Conservation (phyloP, 139 green algal genomes). For the Chlamydomonas sp. region DNA sequence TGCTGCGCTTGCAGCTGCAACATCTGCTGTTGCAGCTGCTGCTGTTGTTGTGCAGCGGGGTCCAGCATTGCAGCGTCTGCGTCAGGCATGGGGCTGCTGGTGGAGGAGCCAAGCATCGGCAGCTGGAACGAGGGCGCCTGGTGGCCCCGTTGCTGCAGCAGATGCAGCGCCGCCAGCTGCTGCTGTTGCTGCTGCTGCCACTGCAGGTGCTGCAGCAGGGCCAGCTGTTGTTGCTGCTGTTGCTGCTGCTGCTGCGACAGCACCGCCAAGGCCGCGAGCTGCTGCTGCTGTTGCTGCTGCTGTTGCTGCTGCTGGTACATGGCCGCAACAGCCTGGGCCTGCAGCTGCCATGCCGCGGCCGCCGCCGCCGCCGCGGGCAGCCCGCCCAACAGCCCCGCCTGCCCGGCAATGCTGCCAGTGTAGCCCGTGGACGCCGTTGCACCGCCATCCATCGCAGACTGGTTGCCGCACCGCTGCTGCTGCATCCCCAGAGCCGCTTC, state of each 20-base stretch:
- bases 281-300: not conserved
- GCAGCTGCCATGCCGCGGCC: not conserved
- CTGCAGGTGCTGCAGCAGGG: not conserved
- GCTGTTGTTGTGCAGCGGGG: not conserved
- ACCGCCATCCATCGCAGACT: too few relatives aligned
- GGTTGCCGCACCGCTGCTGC: too few relatives aligned
- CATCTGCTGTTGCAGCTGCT: not conserved
- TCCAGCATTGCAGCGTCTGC: too few relatives aligned
- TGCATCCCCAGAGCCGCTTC: too few relatives aligned
- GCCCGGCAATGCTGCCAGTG: too few relatives aligned
- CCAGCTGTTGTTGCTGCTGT: slow-evolving; percentile 10
- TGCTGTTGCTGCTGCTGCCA: slow-evolving; percentile 16
- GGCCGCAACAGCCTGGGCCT: not conserved
- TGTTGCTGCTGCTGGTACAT: too few relatives aligned
- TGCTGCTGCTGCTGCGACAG: slow-evolving; percentile 21
- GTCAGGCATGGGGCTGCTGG: not conserved
- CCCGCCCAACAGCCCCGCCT: too few relatives aligned
- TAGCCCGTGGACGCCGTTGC: too few relatives aligned
- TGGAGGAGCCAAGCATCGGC: not conserved
- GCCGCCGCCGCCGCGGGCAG: not conserved
- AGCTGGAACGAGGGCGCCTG: not conserved
- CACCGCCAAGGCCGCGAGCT: not conserved
- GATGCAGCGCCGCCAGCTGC: not conserved
- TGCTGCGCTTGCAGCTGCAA: not conserved
- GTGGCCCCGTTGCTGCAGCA: not conserved